phyloP scores from a whole-genome alignment of 257 asterid species.

The Nicotiana knightiana region DNA sequence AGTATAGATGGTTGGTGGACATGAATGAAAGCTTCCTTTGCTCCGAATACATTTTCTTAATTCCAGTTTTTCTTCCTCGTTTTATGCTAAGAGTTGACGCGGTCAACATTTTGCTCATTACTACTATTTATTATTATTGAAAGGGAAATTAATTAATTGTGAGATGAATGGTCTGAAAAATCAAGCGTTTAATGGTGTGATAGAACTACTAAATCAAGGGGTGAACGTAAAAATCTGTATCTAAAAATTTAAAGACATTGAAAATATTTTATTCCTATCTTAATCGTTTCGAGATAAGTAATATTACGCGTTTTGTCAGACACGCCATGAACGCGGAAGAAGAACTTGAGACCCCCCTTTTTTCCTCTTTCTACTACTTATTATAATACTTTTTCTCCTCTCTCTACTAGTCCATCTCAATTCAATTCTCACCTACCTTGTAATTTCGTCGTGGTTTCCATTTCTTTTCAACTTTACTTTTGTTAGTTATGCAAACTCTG shows the following conservation, averaged over 20 bases:
- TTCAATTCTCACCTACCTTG: neutral
- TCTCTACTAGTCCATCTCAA: neutral
- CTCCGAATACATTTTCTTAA: neutral
- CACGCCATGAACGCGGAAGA: neutral
- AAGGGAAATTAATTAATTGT: neutral
- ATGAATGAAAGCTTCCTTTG: neutral
- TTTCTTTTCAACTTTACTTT: neutral
- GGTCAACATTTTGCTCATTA: neutral
- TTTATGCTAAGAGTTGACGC: neutral
- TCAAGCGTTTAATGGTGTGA: too few species aligned
- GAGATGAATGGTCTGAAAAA: neutral
- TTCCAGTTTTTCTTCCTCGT: neutral
- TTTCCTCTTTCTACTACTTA: neutral
- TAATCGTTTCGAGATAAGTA: too few species aligned
- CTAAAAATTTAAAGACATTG: too few species aligned
- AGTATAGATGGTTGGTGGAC: neutral
- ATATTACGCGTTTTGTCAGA: neutral
- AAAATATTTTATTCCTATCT: too few species aligned
- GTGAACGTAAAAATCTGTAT: too few species aligned
- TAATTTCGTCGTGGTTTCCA: neutral
- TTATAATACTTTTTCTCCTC: neutral
- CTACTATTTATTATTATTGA: too few species aligned
- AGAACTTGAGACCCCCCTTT: neutral
- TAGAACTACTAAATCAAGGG: too few species aligned
- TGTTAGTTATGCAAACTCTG: neutral